phyloP scores from a whole-genome alignment of 371 early-diverging fungal species.

The Dichotomocladium elegans region DNA sequence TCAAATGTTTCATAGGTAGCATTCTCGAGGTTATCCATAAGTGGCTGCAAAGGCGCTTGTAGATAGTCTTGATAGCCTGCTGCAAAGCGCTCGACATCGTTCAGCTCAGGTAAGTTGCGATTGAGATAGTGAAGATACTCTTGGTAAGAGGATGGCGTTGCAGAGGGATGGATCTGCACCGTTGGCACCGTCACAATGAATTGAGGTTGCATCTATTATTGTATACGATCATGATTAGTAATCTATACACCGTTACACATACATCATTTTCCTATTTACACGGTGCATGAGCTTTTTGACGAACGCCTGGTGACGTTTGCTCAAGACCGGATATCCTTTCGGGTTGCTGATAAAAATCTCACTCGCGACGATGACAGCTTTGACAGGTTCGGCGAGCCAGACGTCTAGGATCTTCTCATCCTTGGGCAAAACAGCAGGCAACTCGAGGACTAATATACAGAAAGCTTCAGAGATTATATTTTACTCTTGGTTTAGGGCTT shows the following conservation, averaged over 20 bases:
- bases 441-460: conserved; percentile 55
- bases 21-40: conserved; percentile 91
- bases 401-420: conserved; percentile 48
- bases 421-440: conserved; percentile 54
- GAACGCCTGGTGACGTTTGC: conserved; percentile 71
- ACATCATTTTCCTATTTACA: no score
- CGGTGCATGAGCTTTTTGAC: conserved; percentile 59
- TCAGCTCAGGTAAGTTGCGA: conserved; percentile 55
- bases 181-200: conserved; percentile 47
- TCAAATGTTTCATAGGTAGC: conserved; percentile 93
- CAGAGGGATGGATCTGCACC: conserved; percentile 22
- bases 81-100: conserved; percentile 70
- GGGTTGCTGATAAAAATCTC: conserved; percentile 70
- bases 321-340: conserved; percentile 85
- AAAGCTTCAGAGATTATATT: no score
- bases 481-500: no score
- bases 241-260: not conserved
- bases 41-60: conserved; percentile 87
- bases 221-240: not conserved
- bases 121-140: conserved; percentile 73
- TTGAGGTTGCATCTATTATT: conserved; percentile 44
- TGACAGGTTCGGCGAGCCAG: conserved; percentile 90
- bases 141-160: conserved; percentile 45
- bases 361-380: conserved; percentile 67
- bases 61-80: conserved; percentile 83